Base-by-base conservation (phyloP, 306 rosid genomes). In the Prosopis cineraria region DNA sequence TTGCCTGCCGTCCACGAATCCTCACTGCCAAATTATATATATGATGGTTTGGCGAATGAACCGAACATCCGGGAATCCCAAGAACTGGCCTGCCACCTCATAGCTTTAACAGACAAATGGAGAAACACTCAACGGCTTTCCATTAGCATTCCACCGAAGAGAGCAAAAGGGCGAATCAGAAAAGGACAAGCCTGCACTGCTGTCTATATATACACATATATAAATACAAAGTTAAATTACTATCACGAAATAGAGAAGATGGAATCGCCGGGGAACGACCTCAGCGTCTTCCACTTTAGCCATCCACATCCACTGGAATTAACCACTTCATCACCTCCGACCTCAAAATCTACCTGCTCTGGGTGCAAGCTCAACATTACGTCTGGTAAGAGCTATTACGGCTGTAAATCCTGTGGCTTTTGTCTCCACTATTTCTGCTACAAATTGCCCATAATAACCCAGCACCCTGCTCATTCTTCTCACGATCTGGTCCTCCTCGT, bases 261-360 rank as follows among this genome's bases (percentile, higher is more conserved):
- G 87, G 85, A 17, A 73, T 77, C 73, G 70, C 7, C 43, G 12
- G 53, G 77, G 17, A 77, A 56, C 63, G 64, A 79, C 68, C 81
- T 74, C 60, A 72, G n/a, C 33, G 70, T 83, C 73, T 52, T 73
- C 65, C 96, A 90, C 82, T 88, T 90, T 52, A 86, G 90, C 82
- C 96, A 90, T 64, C 88, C 87, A 70, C 93, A 88, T 78, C 80
- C 87, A 31, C 29, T 88, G 62, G 80, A 80, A 78, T 55, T 30
- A 17, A 72, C 47, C 22, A 83, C 80, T 45, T 55, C 79, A 25
- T 55, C 79, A 25, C 39, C 82, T 7, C 50, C 78, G 10, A 77
- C 66, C 30, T 37, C 9, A 73, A 83, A 69, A 8, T 24, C 55
- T 17, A 79, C 9, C 20, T 90, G 93, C 76, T 83, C 55, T 34